phyloP scores from a whole-genome alignment of 2,329 filamentous ascomycete species.

The Penicillium sp. region DNA sequence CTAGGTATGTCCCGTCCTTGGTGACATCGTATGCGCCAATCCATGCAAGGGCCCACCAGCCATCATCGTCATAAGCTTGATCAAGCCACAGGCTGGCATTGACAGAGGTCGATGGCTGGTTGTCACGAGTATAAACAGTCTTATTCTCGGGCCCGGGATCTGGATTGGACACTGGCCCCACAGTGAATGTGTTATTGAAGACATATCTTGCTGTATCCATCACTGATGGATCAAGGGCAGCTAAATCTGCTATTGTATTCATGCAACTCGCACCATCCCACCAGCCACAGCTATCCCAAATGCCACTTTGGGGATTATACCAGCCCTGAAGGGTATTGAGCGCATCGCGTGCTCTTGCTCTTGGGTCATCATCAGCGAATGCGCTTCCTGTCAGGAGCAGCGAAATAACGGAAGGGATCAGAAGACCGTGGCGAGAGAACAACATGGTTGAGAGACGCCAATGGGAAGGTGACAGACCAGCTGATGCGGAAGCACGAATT shows the following conservation, averaged over 20 bases:
- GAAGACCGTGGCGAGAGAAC: constrained; percentile 8
- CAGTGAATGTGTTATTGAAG: constrained; percentile 45
- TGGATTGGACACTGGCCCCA: constrained; percentile 21
- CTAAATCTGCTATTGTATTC: constrained; percentile 59
- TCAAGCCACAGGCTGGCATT: constrained; percentile 29
- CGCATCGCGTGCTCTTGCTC: constrained; percentile 24
- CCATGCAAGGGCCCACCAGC: constrained; percentile 55
- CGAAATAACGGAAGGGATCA: constrained; percentile 7
- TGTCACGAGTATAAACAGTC: constrained; percentile 7
- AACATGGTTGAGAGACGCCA: constrained; percentile 10
- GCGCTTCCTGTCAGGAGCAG: constrained; percentile 5
- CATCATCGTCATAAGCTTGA: constrained; percentile 52
- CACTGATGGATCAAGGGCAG: constrained; percentile 35
- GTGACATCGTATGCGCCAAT: constrained; percentile 56
- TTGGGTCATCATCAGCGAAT: constrained; percentile 16
- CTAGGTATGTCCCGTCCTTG: constrained; percentile 43
- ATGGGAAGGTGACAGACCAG: constrained; percentile 5
- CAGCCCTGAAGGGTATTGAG: constrained; percentile 55
- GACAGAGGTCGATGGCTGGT: constrained; percentile 7
- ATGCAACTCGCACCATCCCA: constrained; percentile 71
- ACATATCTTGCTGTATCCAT: constrained; percentile 36
- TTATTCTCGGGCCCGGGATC: constrained; percentile 16
- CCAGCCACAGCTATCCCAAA: constrained; percentile 67
- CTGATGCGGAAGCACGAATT: background rate
- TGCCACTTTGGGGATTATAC: constrained; percentile 59